These are phyloP conservation scores for Rhodotorula graminis DNA, from an alignment of 768 basidiomycete genomes.

Conservation along the genomic window DNA sequence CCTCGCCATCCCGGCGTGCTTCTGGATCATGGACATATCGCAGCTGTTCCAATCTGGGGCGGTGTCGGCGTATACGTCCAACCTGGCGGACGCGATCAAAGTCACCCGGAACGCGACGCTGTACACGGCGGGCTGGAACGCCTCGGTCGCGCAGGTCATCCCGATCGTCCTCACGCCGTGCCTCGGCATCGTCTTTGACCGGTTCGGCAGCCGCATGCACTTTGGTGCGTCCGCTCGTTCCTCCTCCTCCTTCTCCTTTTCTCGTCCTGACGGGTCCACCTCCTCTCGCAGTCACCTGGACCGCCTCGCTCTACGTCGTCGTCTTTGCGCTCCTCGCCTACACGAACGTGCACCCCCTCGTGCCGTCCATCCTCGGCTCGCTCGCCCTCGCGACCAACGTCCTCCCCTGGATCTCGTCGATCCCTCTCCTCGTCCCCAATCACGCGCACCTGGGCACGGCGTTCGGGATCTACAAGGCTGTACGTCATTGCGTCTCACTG, in stretches of 20 bases:
- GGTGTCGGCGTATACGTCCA: slow-evolving; percentile 14
- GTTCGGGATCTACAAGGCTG: slow-evolving; percentile 14
- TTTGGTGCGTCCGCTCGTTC: background rate
- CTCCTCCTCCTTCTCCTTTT: background rate
- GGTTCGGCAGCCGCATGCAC: slow-evolving; percentile 8
- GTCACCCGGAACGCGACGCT: slow-evolving; percentile 4
- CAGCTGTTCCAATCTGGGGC: slow-evolving; percentile 21
- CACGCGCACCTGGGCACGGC: slow-evolving; percentile 20
- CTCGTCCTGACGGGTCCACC: too few relatives aligned
- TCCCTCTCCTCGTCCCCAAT: slow-evolving; percentile 21
- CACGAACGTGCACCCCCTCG: slow-evolving; percentile 14
- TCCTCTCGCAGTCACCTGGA: background rate
- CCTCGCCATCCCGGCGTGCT: slow-evolving; percentile 17
- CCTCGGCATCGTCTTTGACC: slow-evolving; percentile 19
- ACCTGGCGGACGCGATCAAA: slow-evolving; percentile 13
- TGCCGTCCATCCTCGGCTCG: slow-evolving; percentile 8
- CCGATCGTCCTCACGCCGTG: slow-evolving; percentile 23
- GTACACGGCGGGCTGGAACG: slow-evolving; percentile 14
- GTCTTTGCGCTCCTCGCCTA: slow-evolving; percentile 22
- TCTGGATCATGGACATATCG: slow-evolving; percentile 22
- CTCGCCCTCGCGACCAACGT: slow-evolving; percentile 27
- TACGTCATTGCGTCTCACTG: background rate
- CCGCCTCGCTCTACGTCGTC: slow-evolving; percentile 3
- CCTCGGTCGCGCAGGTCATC: slow-evolving; percentile 19
- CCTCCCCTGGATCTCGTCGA: slow-evolving; percentile 18